Percentiles rank a stretch among this genome's conserved stretches.
phyloP scores from a whole-genome alignment of 208 protist species.

The Angomonas deanei region DNA sequence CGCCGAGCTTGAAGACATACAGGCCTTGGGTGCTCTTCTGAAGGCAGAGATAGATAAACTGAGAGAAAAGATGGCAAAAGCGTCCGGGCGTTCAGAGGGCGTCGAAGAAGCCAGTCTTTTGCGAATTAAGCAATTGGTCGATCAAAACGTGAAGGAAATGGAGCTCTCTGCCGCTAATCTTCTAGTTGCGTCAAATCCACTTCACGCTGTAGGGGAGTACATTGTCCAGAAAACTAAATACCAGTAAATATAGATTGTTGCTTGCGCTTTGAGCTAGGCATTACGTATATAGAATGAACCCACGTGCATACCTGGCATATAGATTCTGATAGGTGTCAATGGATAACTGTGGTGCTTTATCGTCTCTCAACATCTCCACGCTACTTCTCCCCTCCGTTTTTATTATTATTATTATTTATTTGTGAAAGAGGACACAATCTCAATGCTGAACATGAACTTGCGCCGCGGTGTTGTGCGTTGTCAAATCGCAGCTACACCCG shows the following conservation, averaged over 20 bases:
- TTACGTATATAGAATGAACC: no score
- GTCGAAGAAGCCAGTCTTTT: slow-evolving; percentile 65
- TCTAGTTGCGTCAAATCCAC: slow-evolving; percentile 25
- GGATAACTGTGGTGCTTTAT: no score
- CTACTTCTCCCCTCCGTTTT: slow-evolving; percentile 3
- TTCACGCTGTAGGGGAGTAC: slow-evolving; percentile 22
- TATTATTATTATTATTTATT: slow-evolving; percentile 1
- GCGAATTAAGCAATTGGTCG: slow-evolving; percentile 63
- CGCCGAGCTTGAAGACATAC: slow-evolving; percentile 70
- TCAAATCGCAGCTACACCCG: neutral
- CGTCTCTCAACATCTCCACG: no score
- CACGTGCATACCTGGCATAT: slow-evolving; percentile 4
- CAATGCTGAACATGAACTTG: neutral
- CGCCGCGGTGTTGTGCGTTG: neutral
- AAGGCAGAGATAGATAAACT: slow-evolving; percentile 62
- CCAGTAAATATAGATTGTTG: no score
- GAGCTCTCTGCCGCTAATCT: slow-evolving; percentile 31
- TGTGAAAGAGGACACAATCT: neutral
- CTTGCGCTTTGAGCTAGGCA: no score
- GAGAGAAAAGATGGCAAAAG: slow-evolving; percentile 43
- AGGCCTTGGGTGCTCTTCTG: slow-evolving; percentile 61
- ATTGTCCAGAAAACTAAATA: slow-evolving; percentile 24
- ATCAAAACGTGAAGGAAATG: slow-evolving; percentile 53
- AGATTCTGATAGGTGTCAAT: no score
- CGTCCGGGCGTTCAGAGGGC: slow-evolving; percentile 37